Conservation (phyloP, 768 basidiomycete species). For the Leccinum obscurum region DNA sequence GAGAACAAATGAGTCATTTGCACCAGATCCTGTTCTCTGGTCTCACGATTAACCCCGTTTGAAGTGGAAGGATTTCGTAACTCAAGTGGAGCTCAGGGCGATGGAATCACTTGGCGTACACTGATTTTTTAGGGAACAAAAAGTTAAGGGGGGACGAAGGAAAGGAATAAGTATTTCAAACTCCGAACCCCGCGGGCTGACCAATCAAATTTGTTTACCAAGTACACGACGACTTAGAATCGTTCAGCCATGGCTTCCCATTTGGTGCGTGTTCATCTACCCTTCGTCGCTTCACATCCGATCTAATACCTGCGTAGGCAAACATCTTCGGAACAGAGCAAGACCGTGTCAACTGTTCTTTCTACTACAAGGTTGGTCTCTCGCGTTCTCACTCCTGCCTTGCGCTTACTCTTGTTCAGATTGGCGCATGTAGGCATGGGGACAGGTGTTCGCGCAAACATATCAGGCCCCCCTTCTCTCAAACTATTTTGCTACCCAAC, state of each 20-base stretch:
- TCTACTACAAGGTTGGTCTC: constrained; percentile 86
- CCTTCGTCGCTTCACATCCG: not conserved
- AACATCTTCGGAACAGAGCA: constrained; percentile 96
- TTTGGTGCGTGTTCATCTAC: constrained; percentile 48
- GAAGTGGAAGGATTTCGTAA: not conserved
- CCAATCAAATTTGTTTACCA: constrained; percentile 13
- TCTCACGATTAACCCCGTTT: not conserved
- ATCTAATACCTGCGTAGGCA: constrained; percentile 49
- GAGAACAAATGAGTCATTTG: not conserved
- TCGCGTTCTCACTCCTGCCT: not conserved
- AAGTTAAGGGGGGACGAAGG: too few species aligned
- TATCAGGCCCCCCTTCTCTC: constrained; percentile 96
- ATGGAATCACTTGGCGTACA: not conserved
- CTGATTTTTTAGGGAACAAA: too few species aligned
- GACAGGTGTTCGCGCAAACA: constrained; percentile 98
- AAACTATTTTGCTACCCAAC: constrained; percentile 94
- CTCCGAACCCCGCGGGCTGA: constrained; percentile 25
- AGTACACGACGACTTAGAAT: not conserved
- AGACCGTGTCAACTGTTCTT: constrained; percentile 97
- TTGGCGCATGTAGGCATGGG: constrained; percentile 98
- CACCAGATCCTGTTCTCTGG: not conserved
- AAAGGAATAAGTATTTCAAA: constrained; percentile 7
- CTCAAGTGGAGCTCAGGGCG: too few species aligned
- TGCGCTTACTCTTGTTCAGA: constrained; percentile 45
- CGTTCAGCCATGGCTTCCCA: constrained; percentile 61